Evolutionary conservation across 2,329 filamentous ascomycete genomes (phyloP), one percentile per base, ranked within the genome.

Genomic region (Pestalotiopsis sp.): DNA sequence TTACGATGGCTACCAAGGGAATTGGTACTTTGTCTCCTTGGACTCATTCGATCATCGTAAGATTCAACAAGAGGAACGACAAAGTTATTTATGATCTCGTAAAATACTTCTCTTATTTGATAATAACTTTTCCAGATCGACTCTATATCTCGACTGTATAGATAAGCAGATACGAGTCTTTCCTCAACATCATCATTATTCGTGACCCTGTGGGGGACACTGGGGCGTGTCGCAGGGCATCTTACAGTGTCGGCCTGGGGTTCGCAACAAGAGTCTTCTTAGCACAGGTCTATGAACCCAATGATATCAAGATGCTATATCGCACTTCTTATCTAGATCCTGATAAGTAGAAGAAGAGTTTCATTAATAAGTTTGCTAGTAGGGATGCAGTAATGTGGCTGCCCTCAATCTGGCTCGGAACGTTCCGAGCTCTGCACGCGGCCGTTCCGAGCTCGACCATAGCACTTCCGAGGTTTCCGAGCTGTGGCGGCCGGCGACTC

Each of bases 21-120:
- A 7, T 52, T n/a, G 45, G 45, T 52, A 17, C 7, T 61, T 11
- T 9, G 9, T 14, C 38, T 25, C 25, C 5, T 31, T 38, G 14
- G 27, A 61, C 25, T 61, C 27, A 36, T 38, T 36, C 31, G 59
- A 61, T 27, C 59, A 61, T 61, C 59, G 59, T 61, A 61, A 61
- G 59, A 61, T 36, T 13, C 4, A 25, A 23, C 31, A 36, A 38
- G 36, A 13, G 27, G 59, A 27, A 5, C 13, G 59, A 20, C 20
- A 36, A 61, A 36, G 14, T 36, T 61, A 61, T 61, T 61, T 61
- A 61, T 61, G 59, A 61, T 61, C 2, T 61, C 59, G 59, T 61
- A 61, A 61, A 61, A 61, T 40, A 40, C 13, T 38, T 36, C 7
- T 20, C 31, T 61, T 61, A 38, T 61, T 61, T 61, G 25, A 36